Evolutionary conservation across 805 yeast species (phyloP).

Genomic region (Ogataea zsoltii): DNA sequence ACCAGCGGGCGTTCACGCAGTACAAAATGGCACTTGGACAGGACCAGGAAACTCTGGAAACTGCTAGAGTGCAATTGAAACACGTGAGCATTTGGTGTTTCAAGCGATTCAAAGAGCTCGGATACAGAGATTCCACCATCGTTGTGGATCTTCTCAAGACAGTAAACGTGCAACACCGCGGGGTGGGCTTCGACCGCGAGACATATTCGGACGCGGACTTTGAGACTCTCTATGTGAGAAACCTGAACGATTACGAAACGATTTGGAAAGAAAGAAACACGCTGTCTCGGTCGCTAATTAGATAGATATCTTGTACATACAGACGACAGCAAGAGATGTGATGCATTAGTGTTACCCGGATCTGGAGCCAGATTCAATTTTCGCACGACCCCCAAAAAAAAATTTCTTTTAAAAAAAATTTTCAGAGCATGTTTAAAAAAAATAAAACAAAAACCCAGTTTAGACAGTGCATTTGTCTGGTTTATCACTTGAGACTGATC

Average conservation of each 20-base stretch:
- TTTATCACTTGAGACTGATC: background rate
- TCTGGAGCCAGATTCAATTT: background rate
- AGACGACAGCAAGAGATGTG: background rate
- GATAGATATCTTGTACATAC: background rate
- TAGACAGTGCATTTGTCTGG: too few species aligned
- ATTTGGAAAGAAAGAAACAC: slow-evolving; percentile 1
- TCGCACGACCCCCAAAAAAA: slow-evolving; percentile 9
- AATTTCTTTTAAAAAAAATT: slow-evolving; percentile 9
- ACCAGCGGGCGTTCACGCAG: slow-evolving; percentile 23
- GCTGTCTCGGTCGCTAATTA: background rate
- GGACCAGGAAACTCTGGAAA: too few species aligned
- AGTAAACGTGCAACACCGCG: slow-evolving; percentile 16
- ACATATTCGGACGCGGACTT: background rate
- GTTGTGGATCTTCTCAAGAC: slow-evolving; percentile 23
- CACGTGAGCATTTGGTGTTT: slow-evolving; percentile 28
- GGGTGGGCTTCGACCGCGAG: background rate
- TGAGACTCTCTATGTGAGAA: slow-evolving; percentile 9
- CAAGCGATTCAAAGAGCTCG: slow-evolving; percentile 17
- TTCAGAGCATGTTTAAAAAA: background rate
- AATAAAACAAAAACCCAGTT: background rate
- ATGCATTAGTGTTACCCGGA: slow-evolving; percentile 4
- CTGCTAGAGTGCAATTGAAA: slow-evolving; percentile 14
- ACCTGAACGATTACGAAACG: slow-evolving; percentile 6
- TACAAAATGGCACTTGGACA: slow-evolving; percentile 16
- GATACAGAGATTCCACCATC: slow-evolving; percentile 15